Percentiles rank a stretch among this genome's conserved stretches.
These are phyloP conservation scores for Pythium folliculosum DNA, from an alignment of 352 stramenopile species.

Conservation along the genomic window DNA sequence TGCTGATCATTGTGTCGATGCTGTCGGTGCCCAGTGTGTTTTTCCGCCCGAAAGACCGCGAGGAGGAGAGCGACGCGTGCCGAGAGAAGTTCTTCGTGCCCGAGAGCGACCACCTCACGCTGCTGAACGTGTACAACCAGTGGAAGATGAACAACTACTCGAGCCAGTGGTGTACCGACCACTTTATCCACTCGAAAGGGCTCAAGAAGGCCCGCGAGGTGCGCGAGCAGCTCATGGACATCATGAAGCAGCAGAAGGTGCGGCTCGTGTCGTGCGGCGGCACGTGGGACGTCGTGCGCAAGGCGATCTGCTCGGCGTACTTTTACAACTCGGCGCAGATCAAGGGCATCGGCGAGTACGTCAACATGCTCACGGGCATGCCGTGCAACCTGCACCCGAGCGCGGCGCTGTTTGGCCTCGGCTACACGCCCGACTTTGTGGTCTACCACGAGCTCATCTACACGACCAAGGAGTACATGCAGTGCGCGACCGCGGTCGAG, in stretches of 20 bases:
- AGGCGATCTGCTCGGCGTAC: conserved; percentile 99
- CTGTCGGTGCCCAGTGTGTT: conserved; percentile 97
- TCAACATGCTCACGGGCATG: conserved; percentile 99
- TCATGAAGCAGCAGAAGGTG: conserved; percentile 98
- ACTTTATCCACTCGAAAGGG: conserved; percentile 98
- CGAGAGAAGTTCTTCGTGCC: conserved; percentile 99
- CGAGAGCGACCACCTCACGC: conserved; percentile 97
- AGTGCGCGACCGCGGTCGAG: conserved; percentile 97
- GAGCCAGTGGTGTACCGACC: conserved; percentile 91
- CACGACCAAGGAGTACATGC: conserved; percentile 99
- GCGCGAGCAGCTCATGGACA: conserved; percentile 95
- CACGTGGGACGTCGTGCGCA: conserved; percentile 97
- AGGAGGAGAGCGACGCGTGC: conserved; percentile 97
- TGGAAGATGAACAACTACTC: conserved; percentile 96
- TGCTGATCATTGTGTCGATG: conserved; percentile 97
- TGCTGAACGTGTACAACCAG: conserved; percentile 96
- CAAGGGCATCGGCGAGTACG: conserved; percentile 99
- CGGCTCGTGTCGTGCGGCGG: conserved; percentile 88
- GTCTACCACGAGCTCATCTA: conserved; percentile 99
- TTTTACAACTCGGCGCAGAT: conserved; percentile 99
- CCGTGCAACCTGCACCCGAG: conserved; percentile 97
- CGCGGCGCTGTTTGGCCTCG: conserved; percentile 96
- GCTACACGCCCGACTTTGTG: conserved; percentile 99
- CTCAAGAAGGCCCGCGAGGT: conserved; percentile 92
- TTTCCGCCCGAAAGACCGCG: conserved; percentile 96